phyloP scores from a whole-genome alignment of 179 eudicot genomes.

The Gypsophila paniculata region DNA sequence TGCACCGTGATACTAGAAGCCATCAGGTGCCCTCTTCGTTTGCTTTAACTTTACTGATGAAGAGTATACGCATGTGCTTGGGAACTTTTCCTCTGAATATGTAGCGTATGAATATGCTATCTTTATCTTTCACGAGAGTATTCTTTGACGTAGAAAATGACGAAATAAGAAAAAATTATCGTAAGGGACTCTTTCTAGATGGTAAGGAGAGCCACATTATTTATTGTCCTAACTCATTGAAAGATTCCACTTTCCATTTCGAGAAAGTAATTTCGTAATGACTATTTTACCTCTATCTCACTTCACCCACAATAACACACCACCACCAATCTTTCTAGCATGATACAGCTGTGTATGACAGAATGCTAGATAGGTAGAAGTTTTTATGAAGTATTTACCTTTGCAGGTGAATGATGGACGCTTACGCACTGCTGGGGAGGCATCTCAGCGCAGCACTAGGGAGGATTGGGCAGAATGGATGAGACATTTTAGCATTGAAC shows the following conservation, averaged over 20 bases:
- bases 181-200: too few relatives aligned
- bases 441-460: slow-evolving; percentile 97
- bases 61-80: neutral
- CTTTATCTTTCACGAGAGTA: neutral
- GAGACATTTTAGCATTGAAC: slow-evolving; percentile 98
- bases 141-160: neutral
- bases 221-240: too few relatives aligned
- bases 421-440: slow-evolving; percentile 92
- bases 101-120: neutral
- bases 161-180: too few relatives aligned
- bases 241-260: too few relatives aligned
- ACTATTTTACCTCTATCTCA: too few relatives aligned
- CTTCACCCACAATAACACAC: too few relatives aligned
- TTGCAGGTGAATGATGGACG: slow-evolving; percentile 84
- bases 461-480: slow-evolving; percentile 99
- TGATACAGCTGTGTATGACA: neutral
- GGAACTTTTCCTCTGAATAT: neutral
- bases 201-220: too few relatives aligned
- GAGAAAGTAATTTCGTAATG: too few relatives aligned
- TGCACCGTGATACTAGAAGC: slow-evolving; percentile 47
- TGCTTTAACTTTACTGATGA: neutral
- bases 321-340: neutral
- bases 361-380: neutral
- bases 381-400: neutral
- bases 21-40: slow-evolving; percentile 54